Base-by-base conservation (phyloP, 2,329 filamentous ascomycete species). In the Paracorniculantispora psalliotae region DNA sequence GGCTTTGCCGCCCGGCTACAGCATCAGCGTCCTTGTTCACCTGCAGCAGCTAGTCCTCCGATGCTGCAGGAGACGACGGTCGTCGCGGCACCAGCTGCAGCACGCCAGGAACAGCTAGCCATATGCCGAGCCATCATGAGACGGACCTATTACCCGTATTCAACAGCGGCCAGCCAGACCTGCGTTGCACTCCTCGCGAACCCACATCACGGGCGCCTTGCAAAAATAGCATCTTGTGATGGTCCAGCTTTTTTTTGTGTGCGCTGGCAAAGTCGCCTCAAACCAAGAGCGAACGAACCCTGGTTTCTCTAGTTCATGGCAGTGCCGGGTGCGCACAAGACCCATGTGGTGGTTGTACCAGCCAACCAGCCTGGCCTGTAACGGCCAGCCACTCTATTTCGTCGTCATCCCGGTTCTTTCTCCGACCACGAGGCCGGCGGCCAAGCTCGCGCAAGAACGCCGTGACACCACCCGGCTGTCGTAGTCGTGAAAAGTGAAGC, bases 331-430 rank as follows among this genome's bases (percentile, higher is more conserved):
- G 30, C 52, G 52, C 52, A 39, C 53, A 56, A 48, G 23, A 48
- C 53, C 43, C 30, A 33, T 37, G 43, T 26, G 37, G 13, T 17
- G 6, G n/a, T 19, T 43, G 28, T 25, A 41, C 33, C 9, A 30
- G n/a, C 30, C n/a, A n/a, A 15, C 21, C 37, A 43, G 35, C 48
- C 37, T n/a, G 54, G 46, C 23, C 25, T 23, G 17, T 25, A 33
- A 54, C 56, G 48, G 48, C 56, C 56, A 52, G 56, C 56, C 56
- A 58, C 56, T 39, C 23, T 13, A 52, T 25, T 50, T 49, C n/a
- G 10, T 50, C 44, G 21, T 57, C 33, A 30, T 41, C 47, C 28
- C 26, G 25, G 25, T 26, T 37, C 30, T 28, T 26, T 37, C 30
- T 28, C 53, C 23, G 23, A 37, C 28, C 30, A 28, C 30, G 43